Conservation (phyloP, 129 eudicot genomes). For the Flaveria trinervia region DNA sequence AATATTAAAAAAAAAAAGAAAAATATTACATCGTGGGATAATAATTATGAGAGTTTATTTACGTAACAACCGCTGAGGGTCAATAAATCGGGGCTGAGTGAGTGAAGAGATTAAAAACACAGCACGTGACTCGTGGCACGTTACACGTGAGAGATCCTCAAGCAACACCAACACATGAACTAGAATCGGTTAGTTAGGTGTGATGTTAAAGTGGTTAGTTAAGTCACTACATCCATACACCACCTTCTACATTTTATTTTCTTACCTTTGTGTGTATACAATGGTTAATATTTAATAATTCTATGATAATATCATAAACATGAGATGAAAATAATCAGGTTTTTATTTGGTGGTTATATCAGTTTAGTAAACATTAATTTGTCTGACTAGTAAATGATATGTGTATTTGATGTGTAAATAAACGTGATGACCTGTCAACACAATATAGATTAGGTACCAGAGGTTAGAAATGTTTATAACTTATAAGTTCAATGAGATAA, state of each 20-base stretch:
- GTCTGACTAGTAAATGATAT: background rate
- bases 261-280: background rate
- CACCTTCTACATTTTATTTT: background rate
- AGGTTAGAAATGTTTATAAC: background rate
- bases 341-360: background rate
- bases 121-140: slow-evolving; percentile 50
- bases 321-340: background rate
- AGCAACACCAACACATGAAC: slow-evolving; percentile 35
- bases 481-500: background rate
- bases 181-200: slow-evolving; percentile 49
- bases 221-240: slow-evolving; percentile 33
- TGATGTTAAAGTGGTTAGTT: slow-evolving; percentile 48
- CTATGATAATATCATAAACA: background rate
- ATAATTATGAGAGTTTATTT: slow-evolving; percentile 18
- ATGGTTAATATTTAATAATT: too few species aligned
- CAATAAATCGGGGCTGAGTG: slow-evolving; percentile 32
- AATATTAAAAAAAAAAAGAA: background rate
- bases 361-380: background rate
- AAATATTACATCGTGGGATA: slow-evolving; percentile 24
- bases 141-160: slow-evolving; percentile 45
- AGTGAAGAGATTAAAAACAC: slow-evolving; percentile 17
- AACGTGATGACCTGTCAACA: background rate
- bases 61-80: slow-evolving; percentile 20
- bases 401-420: background rate
- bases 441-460: background rate